Percentiles rank a stretch among this genome's conserved stretches.
Evolutionary conservation across 2,329 filamentous ascomycete species (phyloP).

Genomic region (Colletotrichum navitas): DNA sequence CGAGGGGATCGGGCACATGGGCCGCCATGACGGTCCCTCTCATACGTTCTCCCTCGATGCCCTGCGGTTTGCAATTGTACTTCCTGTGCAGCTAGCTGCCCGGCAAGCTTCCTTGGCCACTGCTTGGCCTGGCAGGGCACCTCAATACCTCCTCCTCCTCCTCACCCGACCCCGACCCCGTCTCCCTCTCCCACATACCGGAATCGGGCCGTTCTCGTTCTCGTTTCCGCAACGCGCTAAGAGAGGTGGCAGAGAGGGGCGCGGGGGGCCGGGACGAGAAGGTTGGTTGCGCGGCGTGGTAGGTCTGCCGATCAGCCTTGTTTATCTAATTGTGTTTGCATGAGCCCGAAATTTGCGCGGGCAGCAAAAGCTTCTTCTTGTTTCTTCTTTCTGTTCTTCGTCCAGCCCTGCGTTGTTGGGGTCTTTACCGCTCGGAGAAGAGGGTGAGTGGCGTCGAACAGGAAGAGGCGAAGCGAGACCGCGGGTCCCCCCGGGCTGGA

Average conservation of each 20-base stretch:
- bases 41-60: not conserved
- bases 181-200: too few species aligned
- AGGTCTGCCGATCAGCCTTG: not conserved
- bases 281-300: not conserved
- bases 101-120: constrained; percentile 26
- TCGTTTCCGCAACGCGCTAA: not conserved
- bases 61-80: not conserved
- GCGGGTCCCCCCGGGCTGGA: not conserved
- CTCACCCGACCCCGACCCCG: too few species aligned
- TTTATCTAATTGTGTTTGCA: not conserved
- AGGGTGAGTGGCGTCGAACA: not conserved
- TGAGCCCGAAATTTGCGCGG: not conserved
- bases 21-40: not conserved
- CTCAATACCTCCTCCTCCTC: not conserved
- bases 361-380: not conserved
- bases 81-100: constrained; percentile 1
- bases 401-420: not conserved
- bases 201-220: not conserved
- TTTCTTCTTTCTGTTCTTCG: too few species aligned
- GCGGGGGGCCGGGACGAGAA: not conserved
- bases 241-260: not conserved
- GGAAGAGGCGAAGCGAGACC: not conserved
- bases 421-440: not conserved
- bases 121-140: constrained; percentile 30
- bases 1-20: not conserved